Evolutionary conservation across 768 basidiomycete genomes (phyloP).

Genomic region (Amanita molliuscula): DNA sequence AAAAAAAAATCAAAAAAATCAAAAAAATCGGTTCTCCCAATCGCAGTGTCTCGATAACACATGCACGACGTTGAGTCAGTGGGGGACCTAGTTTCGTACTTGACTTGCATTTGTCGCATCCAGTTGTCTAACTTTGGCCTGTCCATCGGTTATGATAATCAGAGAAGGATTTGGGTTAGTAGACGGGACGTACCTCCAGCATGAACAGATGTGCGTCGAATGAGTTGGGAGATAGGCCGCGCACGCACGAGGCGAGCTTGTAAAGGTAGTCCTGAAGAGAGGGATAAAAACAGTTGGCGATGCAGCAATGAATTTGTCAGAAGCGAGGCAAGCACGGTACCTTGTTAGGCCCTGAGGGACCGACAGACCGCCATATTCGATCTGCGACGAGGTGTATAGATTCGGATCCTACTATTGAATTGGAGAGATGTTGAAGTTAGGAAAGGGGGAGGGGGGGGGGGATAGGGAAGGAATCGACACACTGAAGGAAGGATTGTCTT

Average conservation of each 20-base stretch:
- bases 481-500: slow-evolving; percentile 88
- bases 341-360: slow-evolving; percentile 89
- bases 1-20: no score
- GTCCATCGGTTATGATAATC: no score
- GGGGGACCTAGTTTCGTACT: background rate
- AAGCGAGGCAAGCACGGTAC: slow-evolving; percentile 22
- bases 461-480: slow-evolving; percentile 18
- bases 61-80: no score
- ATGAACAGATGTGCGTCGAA: slow-evolving; percentile 68
- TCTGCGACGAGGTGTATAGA: slow-evolving; percentile 58
- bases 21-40: no score
- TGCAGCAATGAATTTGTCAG: background rate
- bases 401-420: slow-evolving; percentile 67
- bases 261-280: slow-evolving; percentile 76
- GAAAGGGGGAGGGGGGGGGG: background rate
- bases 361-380: slow-evolving; percentile 63
- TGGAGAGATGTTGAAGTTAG: background rate
- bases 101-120: background rate
- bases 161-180: background rate
- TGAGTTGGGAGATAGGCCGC: slow-evolving; percentile 64
- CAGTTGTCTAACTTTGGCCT: background rate
- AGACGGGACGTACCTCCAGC: slow-evolving; percentile 48
- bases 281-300: background rate
- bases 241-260: slow-evolving; percentile 60
- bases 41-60: no score